These are phyloP conservation scores for Populus hybrid DNA, from an alignment of 441 rosid species.

Conservation along the genomic window DNA sequence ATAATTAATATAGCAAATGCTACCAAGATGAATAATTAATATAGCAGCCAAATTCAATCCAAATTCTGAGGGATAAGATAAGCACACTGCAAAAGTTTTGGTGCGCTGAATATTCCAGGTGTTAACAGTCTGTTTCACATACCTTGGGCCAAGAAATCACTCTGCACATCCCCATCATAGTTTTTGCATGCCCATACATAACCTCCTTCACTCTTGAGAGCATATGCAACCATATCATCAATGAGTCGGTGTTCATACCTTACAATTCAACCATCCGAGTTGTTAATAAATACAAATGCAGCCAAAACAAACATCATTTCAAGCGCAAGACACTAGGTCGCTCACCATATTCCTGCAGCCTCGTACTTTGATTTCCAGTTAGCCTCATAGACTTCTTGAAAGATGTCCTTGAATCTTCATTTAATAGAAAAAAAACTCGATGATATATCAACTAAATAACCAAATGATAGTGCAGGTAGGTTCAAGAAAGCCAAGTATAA, in stretches of 20 bases:
- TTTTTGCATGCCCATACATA: no score
- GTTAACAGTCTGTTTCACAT: conserved; percentile 8
- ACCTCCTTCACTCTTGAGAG: no score
- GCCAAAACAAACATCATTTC: neutral
- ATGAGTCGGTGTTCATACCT: no score
- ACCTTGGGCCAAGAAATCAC: conserved; percentile 96
- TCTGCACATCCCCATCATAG: conserved; percentile 44
- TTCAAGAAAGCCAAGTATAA: no score
- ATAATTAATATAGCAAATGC: neutral
- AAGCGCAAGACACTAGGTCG: neutral
- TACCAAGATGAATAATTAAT: neutral
- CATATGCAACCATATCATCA: no score
- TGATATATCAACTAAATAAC: conserved; percentile 1
- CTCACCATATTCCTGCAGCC: conserved; percentile 75
- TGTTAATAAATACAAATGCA: neutral
- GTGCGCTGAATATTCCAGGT: neutral
- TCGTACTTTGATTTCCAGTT: conserved; percentile 78
- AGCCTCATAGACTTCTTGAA: conserved; percentile 72
- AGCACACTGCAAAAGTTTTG: no score
- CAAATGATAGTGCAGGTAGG: neutral
- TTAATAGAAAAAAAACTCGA: neutral
- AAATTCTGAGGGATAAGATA: no score
- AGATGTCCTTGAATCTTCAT: conserved; percentile 83
- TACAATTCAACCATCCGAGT: no score
- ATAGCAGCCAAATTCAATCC: neutral